Conservation (phyloP, 805 yeast genomes). For the Yamadazyma akitaensis region DNA sequence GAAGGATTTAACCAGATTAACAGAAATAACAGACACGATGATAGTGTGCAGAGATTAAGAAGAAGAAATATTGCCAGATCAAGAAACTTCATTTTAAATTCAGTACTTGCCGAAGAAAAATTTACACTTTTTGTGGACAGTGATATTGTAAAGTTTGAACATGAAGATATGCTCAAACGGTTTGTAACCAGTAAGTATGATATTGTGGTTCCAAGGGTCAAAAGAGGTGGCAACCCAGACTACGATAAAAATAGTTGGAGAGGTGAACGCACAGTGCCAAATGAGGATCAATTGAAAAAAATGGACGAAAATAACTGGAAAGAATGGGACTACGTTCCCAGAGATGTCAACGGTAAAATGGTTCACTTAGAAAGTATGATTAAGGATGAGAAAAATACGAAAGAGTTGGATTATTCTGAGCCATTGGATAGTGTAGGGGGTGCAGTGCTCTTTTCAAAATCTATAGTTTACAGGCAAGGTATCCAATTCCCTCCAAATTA, state of each 20-base stretch:
- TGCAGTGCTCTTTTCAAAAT: conserved; percentile 44
- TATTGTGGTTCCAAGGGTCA: conserved; percentile 36
- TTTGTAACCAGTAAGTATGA: conserved; percentile 29
- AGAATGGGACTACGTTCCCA: conserved; percentile 31
- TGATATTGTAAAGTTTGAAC: conserved; percentile 26
- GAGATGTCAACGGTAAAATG: conserved; percentile 26
- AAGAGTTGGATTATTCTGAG: conserved; percentile 14
- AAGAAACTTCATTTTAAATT: conserved; percentile 32
- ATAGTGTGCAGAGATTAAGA: conserved; percentile 29
- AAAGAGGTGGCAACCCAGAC: conserved; percentile 24
- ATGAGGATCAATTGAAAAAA: conserved; percentile 20
- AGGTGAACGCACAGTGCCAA: conserved; percentile 35
- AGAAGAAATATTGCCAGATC: conserved; percentile 35
- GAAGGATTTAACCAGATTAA: conserved; percentile 15
- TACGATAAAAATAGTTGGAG: conserved; percentile 41
- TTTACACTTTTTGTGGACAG: conserved; percentile 37
- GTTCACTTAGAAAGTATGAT: conserved; percentile 21
- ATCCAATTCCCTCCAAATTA: conserved; percentile 44
- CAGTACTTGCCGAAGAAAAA: conserved; percentile 26
- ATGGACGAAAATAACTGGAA: conserved; percentile 31
- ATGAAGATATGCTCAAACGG: conserved; percentile 20
- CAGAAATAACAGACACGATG: conserved; percentile 24
- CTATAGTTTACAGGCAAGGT: conserved; percentile 45
- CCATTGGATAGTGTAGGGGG: conserved; percentile 52
- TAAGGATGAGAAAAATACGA: background rate